phyloP scores from a whole-genome alignment of 2,329 filamentous ascomycete genomes.

The Xylaria sp. region DNA sequence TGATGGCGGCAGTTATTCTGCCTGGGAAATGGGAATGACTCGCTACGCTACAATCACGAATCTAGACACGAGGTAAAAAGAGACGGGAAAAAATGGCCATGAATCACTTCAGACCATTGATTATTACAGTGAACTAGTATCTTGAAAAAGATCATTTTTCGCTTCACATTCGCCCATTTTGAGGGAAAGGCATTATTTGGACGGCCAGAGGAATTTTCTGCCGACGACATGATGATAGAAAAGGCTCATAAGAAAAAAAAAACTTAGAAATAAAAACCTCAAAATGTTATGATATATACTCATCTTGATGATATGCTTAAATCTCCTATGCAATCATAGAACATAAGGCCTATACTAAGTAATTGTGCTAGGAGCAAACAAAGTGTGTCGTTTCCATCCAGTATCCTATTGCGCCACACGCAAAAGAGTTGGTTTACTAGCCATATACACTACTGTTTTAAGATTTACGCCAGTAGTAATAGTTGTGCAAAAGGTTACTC shows the following conservation, averaged over 20 bases:
- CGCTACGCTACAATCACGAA: background rate
- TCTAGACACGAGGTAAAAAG: background rate
- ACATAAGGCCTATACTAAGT: background rate
- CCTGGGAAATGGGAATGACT: background rate
- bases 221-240: background rate
- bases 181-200: too few relatives aligned
- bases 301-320: background rate
- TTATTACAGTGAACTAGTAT: background rate
- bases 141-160: background rate
- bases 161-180: background rate
- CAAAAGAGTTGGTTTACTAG: background rate
- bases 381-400: too few relatives aligned
- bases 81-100: too few relatives aligned
- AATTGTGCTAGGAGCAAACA: background rate
- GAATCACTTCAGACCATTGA: too few relatives aligned
- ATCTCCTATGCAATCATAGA: background rate
- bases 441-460: background rate
- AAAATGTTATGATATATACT: background rate
- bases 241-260: conserved; percentile 4
- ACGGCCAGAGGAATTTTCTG: too few relatives aligned
- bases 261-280: conserved; percentile 4
- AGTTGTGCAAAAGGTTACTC: background rate
- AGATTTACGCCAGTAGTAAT: background rate
- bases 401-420: background rate
- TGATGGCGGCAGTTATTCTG: background rate